Evolutionary conservation across 2,329 filamentous ascomycete genomes (phyloP), one percentile per base, ranked within the genome.

Genomic region (Alternaria brassicae): DNA sequence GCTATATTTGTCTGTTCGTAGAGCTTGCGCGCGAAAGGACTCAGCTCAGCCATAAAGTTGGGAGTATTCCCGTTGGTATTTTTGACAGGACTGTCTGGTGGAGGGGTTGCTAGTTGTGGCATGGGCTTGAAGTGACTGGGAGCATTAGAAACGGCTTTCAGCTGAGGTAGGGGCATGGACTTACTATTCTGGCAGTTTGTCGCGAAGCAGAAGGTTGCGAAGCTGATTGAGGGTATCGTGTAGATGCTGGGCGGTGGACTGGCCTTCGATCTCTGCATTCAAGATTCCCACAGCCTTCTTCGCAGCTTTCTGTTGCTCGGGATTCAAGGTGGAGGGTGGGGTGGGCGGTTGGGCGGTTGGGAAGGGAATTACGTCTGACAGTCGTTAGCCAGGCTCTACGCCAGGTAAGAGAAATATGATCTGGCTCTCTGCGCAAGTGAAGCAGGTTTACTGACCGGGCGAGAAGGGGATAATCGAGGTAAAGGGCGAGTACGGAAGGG

Each of bases 401-500:
- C 37, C 37, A 23, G 37, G 54, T 72, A 61, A 71, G 64, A 64
- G 53, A 37, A 25, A 42, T 25, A 39, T 23, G 57, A 40, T 9
- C 49, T 53, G 55, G 48, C 45, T 42, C 25, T 17, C 47, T 51
- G 54, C 50, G 32, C 17, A 56, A 47, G 69, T 72, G 63, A 71
- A 61, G 62, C 50, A 58, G 58, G 36, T 51, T 19, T 58, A 77
- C 80, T 66, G 78, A 93, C 91, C 88, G 66, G 90, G 86, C 75
- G 90, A 87, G 77, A 94, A 92, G 3, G 91, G 91, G 52, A 91
- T 84, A 48, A 93, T 89, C 3, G 91, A 92, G 48, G 89, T 91
- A 74, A 94, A 89, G 23, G 92, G 91, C 51, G 91, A 91, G 78
- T 89, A 93, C n/a, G 91, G 90, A 44, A 95, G 82, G 28, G 91